A percentile compares a stretch with the other conserved stretches of the same genome.
These are phyloP conservation scores for Colletotrichum trifolii DNA, from an alignment of 2,329 filamentous ascomycete species.

Conservation along the genomic window DNA sequence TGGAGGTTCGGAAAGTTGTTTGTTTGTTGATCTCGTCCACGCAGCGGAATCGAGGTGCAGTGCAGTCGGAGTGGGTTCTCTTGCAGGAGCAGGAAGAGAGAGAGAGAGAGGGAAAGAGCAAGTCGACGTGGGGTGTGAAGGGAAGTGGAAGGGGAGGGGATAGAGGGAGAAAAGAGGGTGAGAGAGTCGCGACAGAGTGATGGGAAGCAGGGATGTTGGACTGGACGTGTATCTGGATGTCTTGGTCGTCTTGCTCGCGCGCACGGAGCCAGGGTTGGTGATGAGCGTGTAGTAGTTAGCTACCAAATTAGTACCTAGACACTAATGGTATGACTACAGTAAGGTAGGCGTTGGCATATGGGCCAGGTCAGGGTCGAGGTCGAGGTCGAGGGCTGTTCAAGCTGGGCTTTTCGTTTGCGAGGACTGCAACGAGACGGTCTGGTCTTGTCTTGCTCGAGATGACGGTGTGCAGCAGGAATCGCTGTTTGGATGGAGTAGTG, in stretches of 20 bases:
- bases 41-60: conserved; percentile 26
- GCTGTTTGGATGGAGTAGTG: background rate
- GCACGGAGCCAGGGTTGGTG: conserved; percentile 16
- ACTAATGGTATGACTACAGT: too few species aligned
- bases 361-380: conserved; percentile 7
- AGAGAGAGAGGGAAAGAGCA: conserved; percentile 14
- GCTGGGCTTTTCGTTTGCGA: background rate
- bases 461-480: conserved; percentile 6
- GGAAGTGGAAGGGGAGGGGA: conserved; percentile 10
- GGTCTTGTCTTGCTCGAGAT: background rate
- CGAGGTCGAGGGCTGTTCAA: background rate
- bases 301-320: too few species aligned
- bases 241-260: conserved; percentile 21
- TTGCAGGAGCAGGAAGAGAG: conserved; percentile 21
- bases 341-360: conserved; percentile 3
- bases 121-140: conserved; percentile 26
- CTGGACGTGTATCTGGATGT: background rate
- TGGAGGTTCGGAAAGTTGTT: conserved; percentile 19
- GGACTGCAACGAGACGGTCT: background rate
- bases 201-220: conserved; percentile 28
- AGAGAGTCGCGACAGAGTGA: conserved; percentile 20
- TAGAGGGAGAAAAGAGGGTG: conserved; percentile 34
- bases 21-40: conserved; percentile 34
- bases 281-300: background rate
- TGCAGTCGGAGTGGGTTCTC: background rate